phyloP scores from a whole-genome alignment of 345 rosid genomes.

The Populus pruinosa region DNA sequence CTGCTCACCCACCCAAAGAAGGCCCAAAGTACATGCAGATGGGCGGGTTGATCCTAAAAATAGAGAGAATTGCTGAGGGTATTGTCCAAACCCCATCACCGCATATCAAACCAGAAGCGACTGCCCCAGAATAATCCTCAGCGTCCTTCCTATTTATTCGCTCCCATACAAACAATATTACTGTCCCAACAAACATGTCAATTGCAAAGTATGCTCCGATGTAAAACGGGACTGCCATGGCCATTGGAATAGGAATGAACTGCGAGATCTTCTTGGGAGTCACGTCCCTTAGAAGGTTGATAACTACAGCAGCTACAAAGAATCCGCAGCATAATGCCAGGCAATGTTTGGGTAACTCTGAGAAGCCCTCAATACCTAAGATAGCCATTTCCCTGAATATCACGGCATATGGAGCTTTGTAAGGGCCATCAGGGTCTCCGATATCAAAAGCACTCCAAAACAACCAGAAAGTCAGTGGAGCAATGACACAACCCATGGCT shows the following conservation, averaged over 20 bases:
- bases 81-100: constrained; percentile 94
- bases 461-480: constrained; percentile 85
- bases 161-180: constrained; percentile 76
- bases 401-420: constrained; percentile 85
- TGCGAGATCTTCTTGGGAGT: constrained; percentile 63
- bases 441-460: constrained; percentile 86
- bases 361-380: constrained; percentile 71
- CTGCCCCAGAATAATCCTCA: constrained; percentile 73
- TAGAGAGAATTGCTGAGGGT: constrained; percentile 84
- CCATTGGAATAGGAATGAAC: constrained; percentile 88
- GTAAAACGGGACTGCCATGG: constrained; percentile 87
- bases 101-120: constrained; percentile 86
- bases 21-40: constrained; percentile 95
- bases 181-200: constrained; percentile 82
- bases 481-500: constrained; percentile 88
- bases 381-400: constrained; percentile 89
- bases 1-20: constrained; percentile 36
- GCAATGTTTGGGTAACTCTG: constrained; percentile 77
- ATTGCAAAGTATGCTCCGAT: constrained; percentile 89
- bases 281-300: constrained; percentile 66
- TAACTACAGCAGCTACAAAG: constrained; percentile 53
- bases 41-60: constrained; percentile 81
- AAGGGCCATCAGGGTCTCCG: constrained; percentile 80
- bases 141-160: constrained; percentile 57
- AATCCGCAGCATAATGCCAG: constrained; percentile 70